These are phyloP conservation scores for Leishmania gerbilli DNA, from an alignment of 208 protist genomes.

Conservation along the genomic window DNA sequence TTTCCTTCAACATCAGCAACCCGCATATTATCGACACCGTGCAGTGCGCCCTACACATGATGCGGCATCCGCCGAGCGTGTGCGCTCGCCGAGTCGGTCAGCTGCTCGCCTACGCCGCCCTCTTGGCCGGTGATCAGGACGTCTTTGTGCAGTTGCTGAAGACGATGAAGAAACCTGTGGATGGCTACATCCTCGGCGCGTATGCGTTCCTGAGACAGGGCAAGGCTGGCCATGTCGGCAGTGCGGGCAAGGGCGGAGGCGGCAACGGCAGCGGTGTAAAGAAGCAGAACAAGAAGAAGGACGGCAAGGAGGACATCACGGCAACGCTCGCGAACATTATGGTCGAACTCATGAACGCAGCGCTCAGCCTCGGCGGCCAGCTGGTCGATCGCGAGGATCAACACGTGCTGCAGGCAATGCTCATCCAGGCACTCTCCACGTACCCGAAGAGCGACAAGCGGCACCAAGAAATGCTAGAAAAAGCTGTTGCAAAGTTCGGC, in stretches of 20 bases:
- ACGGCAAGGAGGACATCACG: conserved; percentile 62
- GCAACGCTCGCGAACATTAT: conserved; percentile 78
- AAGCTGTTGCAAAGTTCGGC: conserved; percentile 76
- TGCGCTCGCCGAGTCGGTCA: conserved; percentile 73
- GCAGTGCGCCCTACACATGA: conserved; percentile 88
- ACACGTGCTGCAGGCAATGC: conserved; percentile 78
- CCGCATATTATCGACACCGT: conserved; percentile 85
- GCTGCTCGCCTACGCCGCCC: conserved; percentile 81
- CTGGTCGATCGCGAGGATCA: conserved; percentile 89
- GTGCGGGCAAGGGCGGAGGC: neutral
- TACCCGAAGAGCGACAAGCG: conserved; percentile 83
- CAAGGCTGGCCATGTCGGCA: conserved; percentile 3
- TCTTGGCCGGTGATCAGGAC: conserved; percentile 70
- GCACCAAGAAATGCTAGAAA: conserved; percentile 86
- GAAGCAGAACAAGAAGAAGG: conserved; percentile 43
- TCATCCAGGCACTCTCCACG: conserved; percentile 68
- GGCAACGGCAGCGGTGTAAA: conserved; percentile 22
- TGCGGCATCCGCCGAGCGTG: conserved; percentile 72
- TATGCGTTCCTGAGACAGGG: conserved; percentile 73
- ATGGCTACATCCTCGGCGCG: conserved; percentile 83
- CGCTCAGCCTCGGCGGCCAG: conserved; percentile 85
- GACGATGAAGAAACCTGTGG: conserved; percentile 91
- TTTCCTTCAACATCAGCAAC: conserved; percentile 77
- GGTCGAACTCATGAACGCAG: conserved; percentile 89
- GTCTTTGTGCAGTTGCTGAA: conserved; percentile 90